Evolutionary conservation across 2,329 filamentous ascomycete species (phyloP), one percentile per base, ranked within the genome.

Genomic region (Venturia pyrina): DNA sequence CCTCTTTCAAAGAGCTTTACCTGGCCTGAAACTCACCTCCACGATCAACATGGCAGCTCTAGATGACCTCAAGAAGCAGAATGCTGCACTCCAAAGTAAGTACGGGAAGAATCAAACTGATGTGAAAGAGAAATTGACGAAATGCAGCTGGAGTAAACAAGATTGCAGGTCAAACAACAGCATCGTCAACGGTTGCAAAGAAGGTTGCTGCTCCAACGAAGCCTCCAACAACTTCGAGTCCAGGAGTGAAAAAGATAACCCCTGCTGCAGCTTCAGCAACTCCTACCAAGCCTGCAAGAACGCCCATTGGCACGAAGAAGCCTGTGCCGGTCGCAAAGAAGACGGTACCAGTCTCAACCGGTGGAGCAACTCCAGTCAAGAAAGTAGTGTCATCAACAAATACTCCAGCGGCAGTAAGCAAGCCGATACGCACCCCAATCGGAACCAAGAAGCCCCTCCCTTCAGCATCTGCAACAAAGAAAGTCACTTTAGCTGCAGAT

Each of bases 61-160:
- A 32, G 73, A 76, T 41, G 71, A 77, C 13, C 69, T 78, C 61
- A 78, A 78, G 71, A 72, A 78, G 69, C 77, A 78, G 69, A 77
- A 77, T 66, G 73, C 72, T 67, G 74, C 73, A 24, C 72, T 79
- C 44, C 73, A 78, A 72, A 73, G 78, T 78, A 70, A 66, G 75
- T 68, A 21, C 5, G 17, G 8, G 8, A 17, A 3, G 34, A 10
- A 41, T 3, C 37, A 8, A 24, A 48, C n/a, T 48, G 6, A 28
- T 63, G 19, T 34, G 15, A 15, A 1, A 21, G 13, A 32, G 41
- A 11, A 1, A 24, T 10, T 60, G 53, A 59, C 13, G n/a, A 24
- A 7, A 21, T 3, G 5, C 53, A 57, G 63, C 63, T 57, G 46
- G 48, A 1, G 34, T 65, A 2, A 21, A 8, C 10, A 63, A 57